Percentiles rank a stretch among this genome's conserved stretches.
phyloP scores from a whole-genome alignment of 148 eudicot species.

The Rheum nobile region DNA sequence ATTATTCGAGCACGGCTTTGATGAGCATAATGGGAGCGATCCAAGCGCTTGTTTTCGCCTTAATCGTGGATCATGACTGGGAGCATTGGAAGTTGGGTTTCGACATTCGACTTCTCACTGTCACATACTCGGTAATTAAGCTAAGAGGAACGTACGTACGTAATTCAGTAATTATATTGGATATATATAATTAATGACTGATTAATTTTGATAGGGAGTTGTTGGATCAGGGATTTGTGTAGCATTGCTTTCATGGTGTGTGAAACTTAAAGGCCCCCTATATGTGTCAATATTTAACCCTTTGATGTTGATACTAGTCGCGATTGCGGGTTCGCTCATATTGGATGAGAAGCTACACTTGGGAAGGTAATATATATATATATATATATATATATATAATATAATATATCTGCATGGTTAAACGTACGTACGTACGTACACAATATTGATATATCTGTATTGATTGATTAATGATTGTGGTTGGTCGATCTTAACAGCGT shows the following conservation, averaged over 20 bases:
- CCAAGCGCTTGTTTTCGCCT: slow-evolving; percentile 30
- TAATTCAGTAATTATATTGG: too few species aligned
- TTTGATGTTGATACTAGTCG: slow-evolving; percentile 35
- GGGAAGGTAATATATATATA: slow-evolving; percentile 50
- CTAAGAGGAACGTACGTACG: too few species aligned
- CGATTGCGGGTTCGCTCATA: slow-evolving; percentile 29
- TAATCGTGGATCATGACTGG: slow-evolving; percentile 45
- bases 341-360: slow-evolving; percentile 39
- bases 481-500: slow-evolving; percentile 14
- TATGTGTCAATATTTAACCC: slow-evolving; percentile 55
- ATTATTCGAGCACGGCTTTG: slow-evolving; percentile 51
- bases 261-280: slow-evolving; percentile 45
- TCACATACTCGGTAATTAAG: slow-evolving; percentile 13
- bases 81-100: slow-evolving; percentile 57
- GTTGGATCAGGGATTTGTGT: slow-evolving; percentile 32
- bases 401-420: background rate
- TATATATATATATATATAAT: background rate
- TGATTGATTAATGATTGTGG: background rate
- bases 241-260: slow-evolving; percentile 25
- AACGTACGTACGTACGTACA: too few species aligned
- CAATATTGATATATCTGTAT: too few species aligned
- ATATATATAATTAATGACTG: background rate
- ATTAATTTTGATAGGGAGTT: slow-evolving; percentile 22
- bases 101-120: slow-evolving; percentile 49
- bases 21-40: slow-evolving; percentile 35